Evolutionary conservation across 305 asterid genomes (phyloP).

Genomic region (Fraxinus baroniana): DNA sequence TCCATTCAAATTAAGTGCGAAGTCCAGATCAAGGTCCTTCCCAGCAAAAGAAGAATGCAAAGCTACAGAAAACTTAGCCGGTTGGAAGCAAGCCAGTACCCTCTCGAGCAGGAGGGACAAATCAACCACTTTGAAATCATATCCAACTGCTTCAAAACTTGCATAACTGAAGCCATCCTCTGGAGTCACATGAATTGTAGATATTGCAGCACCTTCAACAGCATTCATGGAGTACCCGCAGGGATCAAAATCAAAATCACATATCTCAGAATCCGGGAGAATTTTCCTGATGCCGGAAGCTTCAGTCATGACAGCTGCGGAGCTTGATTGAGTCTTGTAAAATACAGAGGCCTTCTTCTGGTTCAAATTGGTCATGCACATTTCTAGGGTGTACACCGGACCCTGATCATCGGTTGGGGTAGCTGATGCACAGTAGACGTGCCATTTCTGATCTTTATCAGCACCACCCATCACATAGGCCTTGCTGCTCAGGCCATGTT

Average conservation of each 20-base stretch:
- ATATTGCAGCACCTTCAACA: constrained; percentile 64
- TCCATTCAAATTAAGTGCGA: constrained; percentile 33
- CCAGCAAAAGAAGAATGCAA: constrained; percentile 47
- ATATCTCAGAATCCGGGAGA: constrained; percentile 65
- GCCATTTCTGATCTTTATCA: constrained; percentile 71
- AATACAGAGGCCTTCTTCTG: constrained; percentile 69
- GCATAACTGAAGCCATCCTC: constrained; percentile 97
- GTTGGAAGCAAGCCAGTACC: constrained; percentile 77
- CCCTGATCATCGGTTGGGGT: constrained; percentile 24
- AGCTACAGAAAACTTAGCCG: constrained; percentile 68
- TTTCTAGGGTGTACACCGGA: constrained; percentile 66
- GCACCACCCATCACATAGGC: constrained; percentile 62
- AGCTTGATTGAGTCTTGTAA: constrained; percentile 59
- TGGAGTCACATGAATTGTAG: constrained; percentile 83
- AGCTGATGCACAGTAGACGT: constrained; percentile 64
- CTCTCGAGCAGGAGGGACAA: constrained; percentile 50
- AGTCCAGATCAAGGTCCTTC: constrained; percentile 37
- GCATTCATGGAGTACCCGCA: constrained; percentile 97
- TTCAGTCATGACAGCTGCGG: constrained; percentile 65
- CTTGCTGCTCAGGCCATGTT: constrained; percentile 57
- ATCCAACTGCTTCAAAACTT: constrained; percentile 86
- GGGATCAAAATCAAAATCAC: constrained; percentile 84
- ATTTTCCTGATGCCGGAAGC: constrained; percentile 68
- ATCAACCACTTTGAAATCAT: constrained; percentile 50
- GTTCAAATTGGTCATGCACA: constrained; percentile 91